Evolutionary conservation across 1,284 basidiomycete genomes (phyloP), one percentile per base, ranked within the genome.

Genomic region (Tilletia indica): DNA sequence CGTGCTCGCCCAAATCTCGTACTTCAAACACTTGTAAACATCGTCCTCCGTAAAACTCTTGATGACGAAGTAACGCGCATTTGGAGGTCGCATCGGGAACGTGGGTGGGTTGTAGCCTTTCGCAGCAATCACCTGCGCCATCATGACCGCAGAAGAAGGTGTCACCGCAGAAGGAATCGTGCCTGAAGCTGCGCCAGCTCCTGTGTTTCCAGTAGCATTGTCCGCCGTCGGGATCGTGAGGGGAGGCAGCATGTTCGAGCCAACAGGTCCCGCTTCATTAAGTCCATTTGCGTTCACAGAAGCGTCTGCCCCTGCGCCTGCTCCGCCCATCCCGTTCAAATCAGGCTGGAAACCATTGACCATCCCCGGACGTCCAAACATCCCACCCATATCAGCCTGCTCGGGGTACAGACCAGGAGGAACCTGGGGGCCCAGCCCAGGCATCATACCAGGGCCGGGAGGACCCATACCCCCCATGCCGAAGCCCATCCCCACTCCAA

Each of bases 1-100:
- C n/a, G 82, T 84, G 19, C 78, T 80, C 0, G 82, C 80, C 82
- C 82, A 84, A 56, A 84, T 82, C 67, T 80, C 80, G 76, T 82
- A 77, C 63, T 77, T 77, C 66, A 84, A 74, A 42, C 80, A 82
- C 36, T 78, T 78, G 71, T 82, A 77, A 31, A 84, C 80, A 58
- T 84, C 82, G 36, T 80, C 81, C 47, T 83, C 82, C 34, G 80
- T 83, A 67, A 82, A 83, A 38, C 78, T 80, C 68, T 83, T 83
- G 78, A 83, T 83, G 47, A 83, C 82, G 70, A 83, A 83, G 72
- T 76, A 81, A 61, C 82, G 77, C 25, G 77, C 78, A 38, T 75
- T 70, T 31, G 71, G 47, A 1, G 80, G 80, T 8, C 67, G 25
- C 6, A 76, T 70, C 47, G 75, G 75, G 31, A 80, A 79, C 9